phyloP scores from a whole-genome alignment of 768 basidiomycete species.

The Suillus hirtellus region DNA sequence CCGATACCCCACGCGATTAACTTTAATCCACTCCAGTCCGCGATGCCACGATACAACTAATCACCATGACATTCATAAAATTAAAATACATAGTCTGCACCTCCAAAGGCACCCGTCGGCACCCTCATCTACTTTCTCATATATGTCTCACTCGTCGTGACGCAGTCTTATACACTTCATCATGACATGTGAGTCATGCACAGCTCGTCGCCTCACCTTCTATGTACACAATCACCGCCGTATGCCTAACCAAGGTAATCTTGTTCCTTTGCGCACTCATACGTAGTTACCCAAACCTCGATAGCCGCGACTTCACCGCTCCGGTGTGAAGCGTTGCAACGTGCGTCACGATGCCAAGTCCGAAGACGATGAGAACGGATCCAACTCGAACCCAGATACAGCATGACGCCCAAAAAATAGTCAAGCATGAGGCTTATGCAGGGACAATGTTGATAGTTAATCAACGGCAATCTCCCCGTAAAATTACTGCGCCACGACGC shows the following conservation, averaged over 20 bases:
- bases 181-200: too few relatives aligned
- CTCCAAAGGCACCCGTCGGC: too few relatives aligned
- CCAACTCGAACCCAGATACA: not conserved
- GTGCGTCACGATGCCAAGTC: not conserved
- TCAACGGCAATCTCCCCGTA: not conserved
- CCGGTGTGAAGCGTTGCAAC: slow-evolving; percentile 1
- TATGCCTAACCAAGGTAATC: not conserved
- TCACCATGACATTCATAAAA: not conserved
- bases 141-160: too few relatives aligned
- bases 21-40: not conserved
- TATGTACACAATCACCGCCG: not conserved
- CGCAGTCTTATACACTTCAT: too few relatives aligned
- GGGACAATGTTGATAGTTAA: not conserved
- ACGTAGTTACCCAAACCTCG: not conserved
- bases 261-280: not conserved
- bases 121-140: too few relatives aligned
- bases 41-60: not conserved
- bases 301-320: not conserved
- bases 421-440: not conserved
- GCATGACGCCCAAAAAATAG: not conserved
- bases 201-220: not conserved
- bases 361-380: not conserved
- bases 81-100: too few relatives aligned
- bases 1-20: slow-evolving; percentile 5
- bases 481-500: not conserved